Evolutionary conservation across 2,329 filamentous ascomycete genomes (phyloP), one percentile per base, ranked within the genome.

Genomic region (Fusarium protoensiforme): DNA sequence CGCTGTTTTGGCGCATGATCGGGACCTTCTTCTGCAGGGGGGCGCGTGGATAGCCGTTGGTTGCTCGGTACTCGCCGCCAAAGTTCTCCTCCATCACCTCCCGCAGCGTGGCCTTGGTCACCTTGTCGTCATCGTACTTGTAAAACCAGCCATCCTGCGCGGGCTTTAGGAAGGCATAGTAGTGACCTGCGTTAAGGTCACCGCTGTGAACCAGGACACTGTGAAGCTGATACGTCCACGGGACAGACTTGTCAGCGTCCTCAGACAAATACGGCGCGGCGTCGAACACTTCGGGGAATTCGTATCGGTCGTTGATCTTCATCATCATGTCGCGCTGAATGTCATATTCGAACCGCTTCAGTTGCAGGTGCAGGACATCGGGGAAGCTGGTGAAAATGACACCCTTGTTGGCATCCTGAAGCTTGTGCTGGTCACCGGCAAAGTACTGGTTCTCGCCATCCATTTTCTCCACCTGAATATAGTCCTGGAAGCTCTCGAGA

Each of bases 401-500:
- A 61, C 96, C 96, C 83, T 99, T 99, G 85, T 94, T 95, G 60
- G 96, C 96, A 81, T 99, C 96, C 81, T 99, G 96, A 43, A 98
- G 88, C 77, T 96, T 96, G 84, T 94, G 92, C 56, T 96, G 91
- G 77, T 97, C 93, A 57, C 93, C 92, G 2, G 96, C 96, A 81
- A 94, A 96, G 80, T 99, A 99, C 82, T 98, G 97, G 85, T 99
- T 99, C 81, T 99, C 97, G 43, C 96, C 96, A 75, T 98, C 95
- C 83, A 99, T 92, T 36, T 95, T 97, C 83, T 99, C 96, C 38
- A 98, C 96, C 79, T 97, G 92, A 76, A 99, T 92, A 81, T 99
- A 99, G 82, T 98, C 95, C 80, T 92, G 92, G 86, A 99, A 98
- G 80, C 96, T 98, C 78, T 97, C 95, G 72, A 97, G 92, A 35